A percentile compares a stretch with the other conserved stretches of the same genome.
These are phyloP conservation scores for Dictyostelium capitatum DNA, from an alignment of 78 protist species.

Conservation along the genomic window DNA sequence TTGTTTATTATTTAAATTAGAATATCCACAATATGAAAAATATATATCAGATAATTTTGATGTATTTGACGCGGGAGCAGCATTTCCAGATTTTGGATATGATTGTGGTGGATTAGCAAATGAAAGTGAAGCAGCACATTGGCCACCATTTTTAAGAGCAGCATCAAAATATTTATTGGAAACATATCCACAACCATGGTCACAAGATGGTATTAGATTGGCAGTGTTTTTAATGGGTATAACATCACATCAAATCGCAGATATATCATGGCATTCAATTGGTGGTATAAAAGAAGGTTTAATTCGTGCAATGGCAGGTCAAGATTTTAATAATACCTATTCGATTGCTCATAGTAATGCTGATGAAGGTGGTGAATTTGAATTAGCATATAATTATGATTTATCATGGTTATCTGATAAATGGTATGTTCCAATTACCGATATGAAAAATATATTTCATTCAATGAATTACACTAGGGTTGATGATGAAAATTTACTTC, in stretches of 20 bases:
- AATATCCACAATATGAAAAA: constrained; percentile 14
- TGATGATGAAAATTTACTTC: constrained; percentile 4
- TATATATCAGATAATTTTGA: constrained; percentile 21
- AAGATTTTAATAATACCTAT: constrained; percentile 54
- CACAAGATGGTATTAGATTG: constrained; percentile 6
- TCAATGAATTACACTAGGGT: constrained; percentile 39
- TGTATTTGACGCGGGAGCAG: constrained; percentile 69
- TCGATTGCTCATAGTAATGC: constrained; percentile 41
- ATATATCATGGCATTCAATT: constrained; percentile 74
- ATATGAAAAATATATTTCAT: constrained; percentile 54
- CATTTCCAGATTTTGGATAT: constrained; percentile 77
- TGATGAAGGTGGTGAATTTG: constrained; percentile 70
- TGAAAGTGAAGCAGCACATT: constrained; percentile 73
- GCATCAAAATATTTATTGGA: constrained; percentile 25
- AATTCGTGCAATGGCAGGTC: constrained; percentile 77
- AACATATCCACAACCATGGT: constrained; percentile 62
- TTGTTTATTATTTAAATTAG: not conserved
- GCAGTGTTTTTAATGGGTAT: constrained; percentile 72
- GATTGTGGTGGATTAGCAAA: constrained; percentile 39
- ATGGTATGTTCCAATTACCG: constrained; percentile 72
- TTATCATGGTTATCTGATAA: constrained; percentile 42
- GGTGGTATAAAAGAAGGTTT: constrained; percentile 56
- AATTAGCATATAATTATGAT: constrained; percentile 56
- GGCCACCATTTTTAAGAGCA: constrained; percentile 76
- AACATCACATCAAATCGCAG: constrained; percentile 62